Percentiles rank a stretch among this genome's conserved stretches.
Conservation (phyloP, 192 early-diverging fungal genomes). For the Obelidium mucronatum region DNA sequence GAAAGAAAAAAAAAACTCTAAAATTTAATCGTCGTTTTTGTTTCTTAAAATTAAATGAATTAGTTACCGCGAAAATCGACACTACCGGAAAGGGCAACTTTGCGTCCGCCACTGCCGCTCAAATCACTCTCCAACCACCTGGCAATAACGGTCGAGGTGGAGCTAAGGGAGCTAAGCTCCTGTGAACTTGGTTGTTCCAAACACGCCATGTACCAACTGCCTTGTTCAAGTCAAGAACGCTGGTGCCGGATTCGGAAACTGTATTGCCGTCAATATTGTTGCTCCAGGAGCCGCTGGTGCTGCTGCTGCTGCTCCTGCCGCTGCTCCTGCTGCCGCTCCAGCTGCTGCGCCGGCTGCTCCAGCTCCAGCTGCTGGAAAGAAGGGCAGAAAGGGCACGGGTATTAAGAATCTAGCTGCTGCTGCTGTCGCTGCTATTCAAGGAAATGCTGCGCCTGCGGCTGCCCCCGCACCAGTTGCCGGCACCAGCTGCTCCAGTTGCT, state of each 20-base stretch:
- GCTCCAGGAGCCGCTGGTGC: slow-evolving; percentile 33
- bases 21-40: too few species aligned
- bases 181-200: slow-evolving; percentile 1
- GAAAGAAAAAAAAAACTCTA: background rate
- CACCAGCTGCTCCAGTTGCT: background rate
- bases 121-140: background rate
- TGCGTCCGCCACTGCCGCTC: background rate
- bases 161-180: background rate
- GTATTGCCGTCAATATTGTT: slow-evolving; percentile 6
- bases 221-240: slow-evolving; percentile 1
- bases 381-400: background rate
- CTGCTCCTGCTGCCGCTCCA: slow-evolving; percentile 21
- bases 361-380: slow-evolving; percentile 13
- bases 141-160: background rate
- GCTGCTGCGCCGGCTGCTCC: slow-evolving; percentile 28
- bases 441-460: background rate
- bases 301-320: too few species aligned
- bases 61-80: background rate
- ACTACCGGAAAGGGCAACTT: slow-evolving; percentile 10
- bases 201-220: slow-evolving; percentile 8
- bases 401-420: background rate
- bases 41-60: background rate
- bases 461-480: slow-evolving; percentile 4
- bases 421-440: background rate
- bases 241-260: background rate